A percentile compares a stretch with the other conserved stretches of the same genome.
These are phyloP conservation scores for Botrytis tulipae DNA, from an alignment of 2,329 filamentous ascomycete species.

Conservation along the genomic window DNA sequence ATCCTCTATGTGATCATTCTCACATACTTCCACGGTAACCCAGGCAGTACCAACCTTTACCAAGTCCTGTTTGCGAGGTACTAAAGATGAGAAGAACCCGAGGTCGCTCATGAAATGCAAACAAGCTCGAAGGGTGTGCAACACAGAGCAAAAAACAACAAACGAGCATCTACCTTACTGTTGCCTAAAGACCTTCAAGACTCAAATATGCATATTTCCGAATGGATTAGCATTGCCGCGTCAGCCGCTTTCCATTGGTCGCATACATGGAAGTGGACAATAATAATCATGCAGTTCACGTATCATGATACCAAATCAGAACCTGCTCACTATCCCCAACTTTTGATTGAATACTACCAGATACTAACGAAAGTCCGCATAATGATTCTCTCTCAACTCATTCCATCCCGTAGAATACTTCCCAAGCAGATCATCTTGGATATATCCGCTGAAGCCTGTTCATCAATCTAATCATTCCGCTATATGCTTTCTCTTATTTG, in stretches of 20 bases:
- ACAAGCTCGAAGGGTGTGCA: background rate
- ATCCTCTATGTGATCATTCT: background rate
- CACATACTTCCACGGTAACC: background rate
- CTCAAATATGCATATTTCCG: background rate
- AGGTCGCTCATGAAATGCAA: too few relatives aligned
- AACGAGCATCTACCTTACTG: background rate
- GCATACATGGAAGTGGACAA: background rate
- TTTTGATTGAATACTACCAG: background rate
- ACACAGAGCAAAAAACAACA: background rate
- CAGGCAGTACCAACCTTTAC: background rate
- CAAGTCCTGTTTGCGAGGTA: background rate
- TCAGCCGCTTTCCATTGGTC: background rate
- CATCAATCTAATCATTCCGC: background rate
- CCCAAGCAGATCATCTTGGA: background rate
- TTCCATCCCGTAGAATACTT: background rate
- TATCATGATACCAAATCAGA: background rate
- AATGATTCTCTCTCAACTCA: background rate
- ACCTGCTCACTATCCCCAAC: background rate
- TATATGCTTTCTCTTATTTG: background rate
- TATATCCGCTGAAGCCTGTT: background rate
- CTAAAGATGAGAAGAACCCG: too few relatives aligned
- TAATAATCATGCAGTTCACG: background rate
- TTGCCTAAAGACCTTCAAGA: background rate
- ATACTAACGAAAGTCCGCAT: background rate
- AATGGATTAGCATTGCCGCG: background rate